Evolutionary conservation across 140 eudicot species (phyloP).

Genomic region (Flaveria floridana): DNA sequence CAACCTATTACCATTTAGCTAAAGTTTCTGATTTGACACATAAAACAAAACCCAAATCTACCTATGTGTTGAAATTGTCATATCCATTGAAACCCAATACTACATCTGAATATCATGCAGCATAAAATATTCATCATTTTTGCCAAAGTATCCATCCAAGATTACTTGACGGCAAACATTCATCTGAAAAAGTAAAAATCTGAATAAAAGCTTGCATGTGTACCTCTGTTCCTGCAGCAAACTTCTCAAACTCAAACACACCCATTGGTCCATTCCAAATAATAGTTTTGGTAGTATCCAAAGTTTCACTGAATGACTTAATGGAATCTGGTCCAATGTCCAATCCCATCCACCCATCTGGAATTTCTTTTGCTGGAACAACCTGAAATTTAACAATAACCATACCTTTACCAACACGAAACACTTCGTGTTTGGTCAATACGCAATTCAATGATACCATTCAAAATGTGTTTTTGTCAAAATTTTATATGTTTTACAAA

Average conservation of each 20-base stretch:
- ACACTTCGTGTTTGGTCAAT: not conserved
- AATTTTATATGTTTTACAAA: not conserved
- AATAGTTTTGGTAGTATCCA: too few species aligned
- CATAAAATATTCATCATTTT: not conserved
- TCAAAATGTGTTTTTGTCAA: too few species aligned
- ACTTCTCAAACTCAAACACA: constrained; percentile 86
- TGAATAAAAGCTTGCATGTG: not conserved
- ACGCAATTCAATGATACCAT: not conserved
- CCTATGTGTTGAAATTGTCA: not conserved
- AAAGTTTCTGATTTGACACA: too few species aligned
- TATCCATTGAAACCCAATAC: not conserved
- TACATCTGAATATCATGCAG: not conserved
- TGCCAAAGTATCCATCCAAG: not conserved
- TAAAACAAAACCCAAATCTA: too few species aligned
- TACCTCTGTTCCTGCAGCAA: constrained; percentile 94
- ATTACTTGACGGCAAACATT: too few species aligned
- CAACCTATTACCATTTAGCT: too few species aligned
- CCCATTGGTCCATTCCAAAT: constrained; percentile 99
- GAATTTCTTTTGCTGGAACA: not conserved
- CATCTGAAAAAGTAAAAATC: not conserved
- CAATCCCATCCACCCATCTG: not conserved
- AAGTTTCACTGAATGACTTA: too few species aligned
- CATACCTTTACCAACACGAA: not conserved
- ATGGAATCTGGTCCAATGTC: too few species aligned
- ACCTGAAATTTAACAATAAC: not conserved